Conservation (phyloP, 768 basidiomycete genomes). For the Lyophyllum shimeji region DNA sequence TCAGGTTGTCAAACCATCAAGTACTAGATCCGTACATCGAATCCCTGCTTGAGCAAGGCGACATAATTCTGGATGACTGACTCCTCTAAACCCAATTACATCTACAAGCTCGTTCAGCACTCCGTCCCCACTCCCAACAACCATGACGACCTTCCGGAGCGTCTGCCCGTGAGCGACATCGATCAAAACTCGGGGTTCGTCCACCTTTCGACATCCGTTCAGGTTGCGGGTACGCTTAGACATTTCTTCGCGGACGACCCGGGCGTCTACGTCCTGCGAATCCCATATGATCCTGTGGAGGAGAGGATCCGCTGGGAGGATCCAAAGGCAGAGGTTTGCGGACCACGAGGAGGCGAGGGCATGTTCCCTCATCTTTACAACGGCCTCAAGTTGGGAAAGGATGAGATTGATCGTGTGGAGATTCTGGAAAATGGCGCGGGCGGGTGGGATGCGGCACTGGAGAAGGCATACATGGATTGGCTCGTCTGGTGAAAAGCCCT, state of each 20-base stretch:
- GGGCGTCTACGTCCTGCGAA: slow-evolving; percentile 41
- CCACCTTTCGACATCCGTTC: slow-evolving; percentile 52
- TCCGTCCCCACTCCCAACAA: slow-evolving; percentile 34
- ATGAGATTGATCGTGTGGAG: slow-evolving; percentile 43
- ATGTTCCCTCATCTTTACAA: slow-evolving; percentile 59
- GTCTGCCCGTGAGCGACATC: slow-evolving; percentile 50
- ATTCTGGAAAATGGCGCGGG: slow-evolving; percentile 25
- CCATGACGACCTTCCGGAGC: slow-evolving; percentile 35
- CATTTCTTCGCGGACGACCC: slow-evolving; percentile 44
- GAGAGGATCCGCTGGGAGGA: slow-evolving; percentile 50
- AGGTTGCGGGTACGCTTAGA: slow-evolving; percentile 45
- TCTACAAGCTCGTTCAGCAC: slow-evolving; percentile 60
- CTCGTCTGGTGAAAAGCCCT: neutral
- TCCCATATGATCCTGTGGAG: slow-evolving; percentile 39
- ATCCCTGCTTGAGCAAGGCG: too few relatives aligned
- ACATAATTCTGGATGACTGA: neutral
- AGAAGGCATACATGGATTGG: slow-evolving; percentile 8
- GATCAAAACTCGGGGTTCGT: slow-evolving; percentile 48
- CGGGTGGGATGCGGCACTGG: slow-evolving; percentile 30
- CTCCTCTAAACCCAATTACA: slow-evolving; percentile 39
- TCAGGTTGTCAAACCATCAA: too few relatives aligned
- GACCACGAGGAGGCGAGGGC: slow-evolving; percentile 44
- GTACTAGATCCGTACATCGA: too few relatives aligned
- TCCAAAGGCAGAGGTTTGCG: slow-evolving; percentile 41
- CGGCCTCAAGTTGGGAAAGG: slow-evolving; percentile 38